Conservation (phyloP, 2,329 filamentous ascomycete genomes). For the Pseudogymnoascus sp. region DNA sequence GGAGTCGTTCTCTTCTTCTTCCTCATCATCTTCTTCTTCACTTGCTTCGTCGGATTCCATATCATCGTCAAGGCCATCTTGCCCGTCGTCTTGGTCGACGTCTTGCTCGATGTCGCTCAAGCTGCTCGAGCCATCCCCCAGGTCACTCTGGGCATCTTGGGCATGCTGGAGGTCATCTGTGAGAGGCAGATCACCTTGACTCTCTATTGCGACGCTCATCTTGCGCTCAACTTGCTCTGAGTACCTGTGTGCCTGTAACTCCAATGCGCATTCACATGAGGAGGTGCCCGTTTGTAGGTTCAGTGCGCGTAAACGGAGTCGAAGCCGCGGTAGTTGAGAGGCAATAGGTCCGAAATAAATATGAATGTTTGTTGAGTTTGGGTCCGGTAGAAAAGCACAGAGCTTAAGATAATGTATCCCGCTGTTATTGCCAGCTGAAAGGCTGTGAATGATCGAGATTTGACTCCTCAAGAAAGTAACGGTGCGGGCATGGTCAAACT, state of each 20-base stretch:
- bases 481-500: slow-evolving; percentile 5
- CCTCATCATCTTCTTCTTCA: slow-evolving; percentile 28
- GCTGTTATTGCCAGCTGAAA: slow-evolving; percentile 7
- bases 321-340: not conserved
- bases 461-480: slow-evolving; percentile 7
- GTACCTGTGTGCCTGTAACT: not conserved
- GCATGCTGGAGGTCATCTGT: slow-evolving; percentile 22
- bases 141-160: slow-evolving; percentile 25
- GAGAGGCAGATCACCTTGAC: slow-evolving; percentile 20
- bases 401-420: not conserved
- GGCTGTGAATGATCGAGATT: not conserved
- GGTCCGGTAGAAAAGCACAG: not conserved
- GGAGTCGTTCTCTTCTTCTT: slow-evolving; percentile 54
- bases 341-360: not conserved
- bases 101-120: slow-evolving; percentile 72
- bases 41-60: slow-evolving; percentile 37
- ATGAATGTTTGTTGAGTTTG: not conserved
- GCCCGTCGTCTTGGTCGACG: slow-evolving; percentile 59
- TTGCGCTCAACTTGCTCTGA: slow-evolving; percentile 15
- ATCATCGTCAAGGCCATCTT: slow-evolving; percentile 50
- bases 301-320: not conserved
- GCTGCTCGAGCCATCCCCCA: slow-evolving; percentile 74
- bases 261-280: slow-evolving; percentile 2
- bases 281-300: slow-evolving; percentile 3
- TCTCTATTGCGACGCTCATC: slow-evolving; percentile 25